Evolutionary conservation across 2,329 filamentous ascomycete genomes (phyloP).

Genomic region (Fusarium sp.): DNA sequence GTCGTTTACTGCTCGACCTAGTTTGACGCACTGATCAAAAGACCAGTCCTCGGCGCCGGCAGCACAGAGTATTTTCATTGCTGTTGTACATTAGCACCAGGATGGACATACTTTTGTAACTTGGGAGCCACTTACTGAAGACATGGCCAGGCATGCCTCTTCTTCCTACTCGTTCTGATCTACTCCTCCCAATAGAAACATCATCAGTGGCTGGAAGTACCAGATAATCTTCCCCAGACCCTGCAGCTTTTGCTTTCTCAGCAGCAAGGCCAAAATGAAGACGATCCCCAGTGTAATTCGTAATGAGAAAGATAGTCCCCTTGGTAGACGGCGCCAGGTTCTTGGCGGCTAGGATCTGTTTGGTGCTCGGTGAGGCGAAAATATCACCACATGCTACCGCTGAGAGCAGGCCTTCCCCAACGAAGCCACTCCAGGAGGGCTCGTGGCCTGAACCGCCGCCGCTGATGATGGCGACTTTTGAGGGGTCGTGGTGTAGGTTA

Average conservation of each 20-base stretch:
- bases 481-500: background rate
- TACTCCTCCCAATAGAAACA: background rate
- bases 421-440: background rate
- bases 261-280: background rate
- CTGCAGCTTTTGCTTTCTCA: background rate
- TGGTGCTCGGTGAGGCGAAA: background rate
- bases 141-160: background rate
- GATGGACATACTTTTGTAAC: too few relatives aligned
- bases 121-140: too few relatives aligned
- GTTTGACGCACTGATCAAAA: fast-evolving
- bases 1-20: fast-evolving
- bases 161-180: background rate
- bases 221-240: background rate
- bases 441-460: background rate
- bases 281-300: background rate
- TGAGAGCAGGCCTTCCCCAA: fast-evolving
- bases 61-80: background rate
- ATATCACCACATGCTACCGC: background rate
- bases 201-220: background rate
- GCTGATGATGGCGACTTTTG: background rate
- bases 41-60: background rate
- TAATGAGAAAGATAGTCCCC: background rate
- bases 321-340: background rate
- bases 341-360: background rate
- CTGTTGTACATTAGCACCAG: too few relatives aligned